Base-by-base conservation (phyloP, 2,329 filamentous ascomycete genomes). In the Chrysoporthe puriensis region DNA sequence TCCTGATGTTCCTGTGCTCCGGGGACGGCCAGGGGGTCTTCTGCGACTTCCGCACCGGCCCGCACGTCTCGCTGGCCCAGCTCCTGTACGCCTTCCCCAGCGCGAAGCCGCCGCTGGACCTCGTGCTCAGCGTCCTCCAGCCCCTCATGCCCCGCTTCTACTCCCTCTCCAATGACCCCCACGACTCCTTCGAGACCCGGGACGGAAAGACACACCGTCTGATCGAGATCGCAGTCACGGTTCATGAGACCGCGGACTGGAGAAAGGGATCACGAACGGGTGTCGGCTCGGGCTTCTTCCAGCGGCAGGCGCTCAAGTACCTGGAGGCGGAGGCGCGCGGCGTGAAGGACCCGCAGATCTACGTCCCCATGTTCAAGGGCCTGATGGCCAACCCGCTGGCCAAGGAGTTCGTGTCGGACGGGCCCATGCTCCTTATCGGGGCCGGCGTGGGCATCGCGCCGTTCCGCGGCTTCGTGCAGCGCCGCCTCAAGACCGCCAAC, bases 71-170 rank as follows among this genome's bases (percentile, higher is more conserved):
- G 46, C 81, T 99, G 26, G 85, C 90, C 18, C 96, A 98, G 80
- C 85, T 99, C 7, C 87, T 99, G 42, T 86, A 91, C 75, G 96
- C 96, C 1, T 99, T 99, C 83, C 94, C 96, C 2, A 97, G 93
- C 52, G 89, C 93, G 7, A 92, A 93, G 76, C 96, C 96, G 64
- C 94, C 95, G 4, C 84, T 99, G 73, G 92, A 96, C 65, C 84
- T 89, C 69, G 84, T 99, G 13, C 85, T 97, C 46, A 92, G 91
- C 2, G 87, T 91, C 56, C 87, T 97, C 64, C 92, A 91, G 74
- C 91, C 93, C 61, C 86, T 98, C 63, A 98, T 98, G 95, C 96
- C 96, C 2, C 92, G 96, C 69, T 99, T 99, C 83, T 99, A 99
- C 82, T 98, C 95, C 4, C 88, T 99, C 16, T 97, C 94, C 64